These are phyloP conservation scores for Dalbergia oliveri DNA, from an alignment of 306 rosid genomes.

Conservation along the genomic window DNA sequence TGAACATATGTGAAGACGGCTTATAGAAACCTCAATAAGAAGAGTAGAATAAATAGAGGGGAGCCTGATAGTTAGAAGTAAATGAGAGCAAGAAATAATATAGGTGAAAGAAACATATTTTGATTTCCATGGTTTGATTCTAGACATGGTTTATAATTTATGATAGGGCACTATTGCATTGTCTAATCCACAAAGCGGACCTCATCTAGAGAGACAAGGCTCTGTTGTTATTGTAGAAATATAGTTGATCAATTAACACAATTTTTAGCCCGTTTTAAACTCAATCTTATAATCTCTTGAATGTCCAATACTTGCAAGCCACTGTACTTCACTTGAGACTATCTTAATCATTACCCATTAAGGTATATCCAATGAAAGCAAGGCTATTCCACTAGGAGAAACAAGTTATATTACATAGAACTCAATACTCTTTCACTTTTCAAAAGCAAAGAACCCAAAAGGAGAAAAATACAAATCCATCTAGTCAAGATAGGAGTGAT, in stretches of 20 bases:
- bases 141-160: background rate
- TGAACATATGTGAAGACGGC: too few species aligned
- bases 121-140: background rate
- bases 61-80: background rate
- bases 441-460: conserved; percentile 14
- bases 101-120: background rate
- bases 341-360: background rate
- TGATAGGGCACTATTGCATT: background rate
- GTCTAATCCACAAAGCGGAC: background rate
- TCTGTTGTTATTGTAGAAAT: background rate
- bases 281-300: conserved; percentile 7
- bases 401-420: background rate
- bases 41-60: too few species aligned
- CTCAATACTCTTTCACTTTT: conserved; percentile 22
- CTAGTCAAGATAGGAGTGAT: conserved; percentile 31
- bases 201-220: background rate
- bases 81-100: background rate
- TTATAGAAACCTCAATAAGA: too few species aligned
- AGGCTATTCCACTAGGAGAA: conserved; percentile 8
- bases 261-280: background rate
- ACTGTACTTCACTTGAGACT: conserved; percentile 7
- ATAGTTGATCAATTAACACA: background rate
- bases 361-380: conserved; percentile 1
- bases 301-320: background rate
- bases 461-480: conserved; percentile 29